These are phyloP conservation scores for Saccharomyces hybrid DNA, from an alignment of 1,139 yeast genomes.

Conservation along the genomic window DNA sequence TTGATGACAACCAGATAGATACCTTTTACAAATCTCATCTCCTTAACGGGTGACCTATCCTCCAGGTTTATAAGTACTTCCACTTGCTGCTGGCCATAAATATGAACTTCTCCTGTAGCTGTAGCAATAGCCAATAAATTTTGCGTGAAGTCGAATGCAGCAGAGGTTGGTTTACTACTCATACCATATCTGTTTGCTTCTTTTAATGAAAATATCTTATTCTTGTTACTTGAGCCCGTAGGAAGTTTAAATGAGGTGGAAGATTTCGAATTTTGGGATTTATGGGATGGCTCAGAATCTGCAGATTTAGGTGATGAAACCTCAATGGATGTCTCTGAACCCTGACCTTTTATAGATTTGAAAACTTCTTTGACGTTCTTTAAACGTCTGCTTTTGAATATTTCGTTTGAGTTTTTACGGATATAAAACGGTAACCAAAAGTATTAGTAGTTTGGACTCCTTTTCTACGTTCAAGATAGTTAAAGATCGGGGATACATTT, in stretches of 20 bases:
- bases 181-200: constrained; percentile 47
- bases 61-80: constrained; percentile 58
- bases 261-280: neutral
- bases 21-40: constrained; percentile 66
- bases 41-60: constrained; percentile 45
- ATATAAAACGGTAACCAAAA: neutral
- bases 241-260: neutral
- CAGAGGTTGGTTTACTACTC: constrained; percentile 49
- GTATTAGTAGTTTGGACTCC: neutral
- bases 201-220: constrained; percentile 36
- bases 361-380: constrained; percentile 48
- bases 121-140: constrained; percentile 79
- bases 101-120: constrained; percentile 57
- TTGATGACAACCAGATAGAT: constrained; percentile 69
- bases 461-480: neutral
- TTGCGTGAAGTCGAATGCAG: constrained; percentile 85
- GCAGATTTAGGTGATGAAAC: neutral
- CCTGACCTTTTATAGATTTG: constrained; percentile 31
- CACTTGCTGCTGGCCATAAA: constrained; percentile 79
- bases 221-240: constrained; percentile 1
- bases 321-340: neutral
- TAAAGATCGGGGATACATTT: neutral
- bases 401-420: constrained; percentile 14
- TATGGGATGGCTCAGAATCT: neutral
- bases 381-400: constrained; percentile 46